Evolutionary conservation across 768 basidiomycete genomes (phyloP).

Genomic region (Rossbeevera mucosa): DNA sequence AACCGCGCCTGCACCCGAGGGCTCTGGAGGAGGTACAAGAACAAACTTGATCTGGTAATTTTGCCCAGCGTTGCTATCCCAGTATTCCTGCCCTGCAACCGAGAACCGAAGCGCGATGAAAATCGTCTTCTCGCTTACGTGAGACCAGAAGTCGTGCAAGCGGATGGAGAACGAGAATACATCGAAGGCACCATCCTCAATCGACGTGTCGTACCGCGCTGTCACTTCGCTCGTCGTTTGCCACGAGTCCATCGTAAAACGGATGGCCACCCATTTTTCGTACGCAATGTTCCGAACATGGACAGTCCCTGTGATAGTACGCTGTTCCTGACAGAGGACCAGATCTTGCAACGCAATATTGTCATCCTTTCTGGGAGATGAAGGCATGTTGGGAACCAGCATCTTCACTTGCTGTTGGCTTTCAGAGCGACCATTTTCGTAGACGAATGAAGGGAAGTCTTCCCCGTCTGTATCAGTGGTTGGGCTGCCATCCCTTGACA

Average conservation of each 20-base stretch:
- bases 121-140: slow-evolving; percentile 81
- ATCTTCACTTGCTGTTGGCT: slow-evolving; percentile 46
- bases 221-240: slow-evolving; percentile 93
- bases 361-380: slow-evolving; percentile 32
- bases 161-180: slow-evolving; percentile 74
- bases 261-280: slow-evolving; percentile 79
- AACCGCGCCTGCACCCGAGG: slow-evolving; percentile 30
- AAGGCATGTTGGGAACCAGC: slow-evolving; percentile 65
- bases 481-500: slow-evolving; percentile 86
- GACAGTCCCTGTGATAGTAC: slow-evolving; percentile 64
- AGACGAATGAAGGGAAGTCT: slow-evolving; percentile 70
- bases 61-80: slow-evolving; percentile 83
- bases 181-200: slow-evolving; percentile 45
- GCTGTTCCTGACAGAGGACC: slow-evolving; percentile 46
- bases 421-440: slow-evolving; percentile 37
- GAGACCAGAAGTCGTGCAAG: slow-evolving; percentile 69
- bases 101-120: slow-evolving; percentile 71
- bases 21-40: slow-evolving; percentile 18
- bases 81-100: slow-evolving; percentile 70
- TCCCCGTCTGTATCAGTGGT: slow-evolving; percentile 80
- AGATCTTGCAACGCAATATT: slow-evolving; percentile 56
- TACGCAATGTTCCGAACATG: slow-evolving; percentile 84
- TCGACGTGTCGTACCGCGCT: slow-evolving; percentile 56
- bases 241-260: slow-evolving; percentile 94
- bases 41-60: slow-evolving; percentile 79